Percentiles rank a stretch among this genome's conserved stretches.
phyloP scores from a whole-genome alignment of 2,329 filamentous ascomycete genomes.

The Aspergillus hiratsukae region DNA sequence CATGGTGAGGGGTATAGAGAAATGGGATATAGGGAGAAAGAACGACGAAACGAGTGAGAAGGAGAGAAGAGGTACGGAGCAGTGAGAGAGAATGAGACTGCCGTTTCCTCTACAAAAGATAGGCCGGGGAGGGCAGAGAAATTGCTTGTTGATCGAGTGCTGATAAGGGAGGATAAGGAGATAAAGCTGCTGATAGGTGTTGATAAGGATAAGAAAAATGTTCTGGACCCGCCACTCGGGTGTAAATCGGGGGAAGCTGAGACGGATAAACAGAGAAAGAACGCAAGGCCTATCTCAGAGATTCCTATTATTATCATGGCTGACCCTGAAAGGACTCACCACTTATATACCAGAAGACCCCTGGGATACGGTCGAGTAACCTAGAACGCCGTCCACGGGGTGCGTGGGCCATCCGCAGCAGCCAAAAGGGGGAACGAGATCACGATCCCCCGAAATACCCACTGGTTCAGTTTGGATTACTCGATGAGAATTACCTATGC shows the following conservation, averaged over 20 bases:
- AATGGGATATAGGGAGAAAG: constrained; percentile 3
- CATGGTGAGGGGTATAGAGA: constrained; percentile 12
- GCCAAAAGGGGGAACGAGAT: neutral
- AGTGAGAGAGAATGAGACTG: constrained; percentile 3
- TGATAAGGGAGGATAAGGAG: neutral
- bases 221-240: neutral
- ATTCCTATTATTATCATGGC: neutral
- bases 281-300: neutral
- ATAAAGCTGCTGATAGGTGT: neutral
- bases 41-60: constrained; percentile 5
- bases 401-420: neutral
- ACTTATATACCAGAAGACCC: constrained; percentile 1
- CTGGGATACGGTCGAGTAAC: neutral
- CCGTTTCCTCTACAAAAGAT: neutral
- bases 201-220: neutral
- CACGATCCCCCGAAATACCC: neutral
- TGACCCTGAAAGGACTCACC: neutral
- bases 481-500: neutral
- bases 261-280: neutral
- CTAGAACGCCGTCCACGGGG: neutral
- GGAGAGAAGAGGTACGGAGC: constrained; percentile 4
- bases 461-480: neutral
- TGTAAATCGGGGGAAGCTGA: neutral
- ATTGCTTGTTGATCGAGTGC: constrained; percentile 1
- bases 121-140: constrained; percentile 6